Evolutionary conservation across 306 rosid genomes (phyloP), one percentile per base, ranked within the genome.

Genomic region (Casuarina equisetifolia): DNA sequence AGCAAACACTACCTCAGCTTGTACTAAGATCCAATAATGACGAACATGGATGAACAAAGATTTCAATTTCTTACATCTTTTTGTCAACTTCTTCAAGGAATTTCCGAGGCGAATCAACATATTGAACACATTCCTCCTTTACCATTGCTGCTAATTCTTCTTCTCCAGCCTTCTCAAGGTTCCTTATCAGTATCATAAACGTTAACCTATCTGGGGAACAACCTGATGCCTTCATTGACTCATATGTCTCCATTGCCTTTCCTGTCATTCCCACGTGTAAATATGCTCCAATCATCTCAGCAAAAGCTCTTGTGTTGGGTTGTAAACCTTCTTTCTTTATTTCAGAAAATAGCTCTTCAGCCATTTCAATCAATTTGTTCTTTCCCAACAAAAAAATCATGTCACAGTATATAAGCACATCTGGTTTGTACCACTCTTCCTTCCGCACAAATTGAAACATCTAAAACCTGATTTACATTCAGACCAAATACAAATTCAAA

Each of bases 241-340:
- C 72, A 53, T 86, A 92, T 5, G 66, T 48, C 57, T 90, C 81
- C 86, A 90, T 85, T 0, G 89, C 94, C 86, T 88, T 89, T 35
- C 88, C 94, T 8, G 61, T 63, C 88, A 83, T 80, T 32, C 80
- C 91, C 59, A 53, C 86, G 69, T 74, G 80, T 69, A 90, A 15
- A 77, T 92, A 92, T 17, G 84, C 91, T 73, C 97, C 97, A 67
- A 92, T 92, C 91, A 92, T 84, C 84, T 92, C 94, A 53, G 83
- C 86, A 51, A 83, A 87, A 54, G 84, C 81, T 80, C 93, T 89
- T 1, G 93, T 79, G 75, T 89, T 86, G 3, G 91, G 90, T 55
- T 86, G 80, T 64, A 92, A 73, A 17, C 93, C 89, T 50, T 83
- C 87, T 54, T 74, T 74, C 80, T 66, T 72, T 11, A 83, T 79